Evolutionary conservation across 2,329 filamentous ascomycete species (phyloP), one percentile per base, ranked within the genome.

Genomic region (Fusarium sp.): DNA sequence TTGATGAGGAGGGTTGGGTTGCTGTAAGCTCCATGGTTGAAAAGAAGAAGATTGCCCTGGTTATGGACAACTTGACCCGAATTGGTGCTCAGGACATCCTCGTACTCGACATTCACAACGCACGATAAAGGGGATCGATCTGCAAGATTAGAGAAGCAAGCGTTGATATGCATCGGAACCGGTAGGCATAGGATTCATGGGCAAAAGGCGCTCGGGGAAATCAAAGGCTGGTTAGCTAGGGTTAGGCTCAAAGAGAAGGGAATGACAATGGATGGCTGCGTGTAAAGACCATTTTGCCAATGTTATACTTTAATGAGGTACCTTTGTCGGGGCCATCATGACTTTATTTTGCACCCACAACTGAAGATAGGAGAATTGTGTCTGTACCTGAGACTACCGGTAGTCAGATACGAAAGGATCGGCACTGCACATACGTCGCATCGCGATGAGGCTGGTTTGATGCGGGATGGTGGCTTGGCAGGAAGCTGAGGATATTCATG

Each of bases 21-120:
- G 94, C 95, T n/a, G 91, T 98, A 67, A 93, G 89, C 76, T 90
- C 90, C 49, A 98, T 98, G 95, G 94, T 97, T 8, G 90, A 93
- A 83, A 92, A 93, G 83, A 95, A 93, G 82, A 87, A 87, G 74
- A 91, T 97, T 75, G 94, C 94, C 3, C 83, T 88, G 8, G 92
- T 92, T 37, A 97, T 97, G 94, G 94, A 97, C 78, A 86, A 92
- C 72, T 78, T 97, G 76, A 89, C 85, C 32, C 87, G 85, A 74
- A 85, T 91, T 27, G 94, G 94, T 4, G 94, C 94, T 2, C 88
- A 89, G 53, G 94, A 97, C 78, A 94, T 97, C 67, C 79, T 97
- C 73, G 92, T 97, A 22, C 84, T 94, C 54, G 90, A 92, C 77
- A 93, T 97, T 75, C 91, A 92, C 78, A 97, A 97, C 80, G 90